Evolutionary conservation across 345 rosid genomes (phyloP).

Genomic region (Turritis glabra): DNA sequence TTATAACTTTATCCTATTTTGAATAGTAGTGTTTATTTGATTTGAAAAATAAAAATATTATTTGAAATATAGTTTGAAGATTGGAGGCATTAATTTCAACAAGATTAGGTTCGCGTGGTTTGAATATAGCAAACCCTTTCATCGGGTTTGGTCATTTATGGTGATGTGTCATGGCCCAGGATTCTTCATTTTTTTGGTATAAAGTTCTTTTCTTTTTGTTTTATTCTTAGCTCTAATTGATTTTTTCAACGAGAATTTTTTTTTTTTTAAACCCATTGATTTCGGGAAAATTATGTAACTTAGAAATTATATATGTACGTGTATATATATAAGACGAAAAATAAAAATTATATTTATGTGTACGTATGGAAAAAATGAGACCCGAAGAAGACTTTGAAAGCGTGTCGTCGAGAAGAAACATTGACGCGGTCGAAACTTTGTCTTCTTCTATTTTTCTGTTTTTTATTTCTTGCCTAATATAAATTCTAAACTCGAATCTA

Average conservation of each 20-base stretch:
- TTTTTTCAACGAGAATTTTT: neutral
- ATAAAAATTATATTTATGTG: neutral
- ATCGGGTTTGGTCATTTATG: conserved; percentile 4
- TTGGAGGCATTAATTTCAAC: conserved; percentile 32
- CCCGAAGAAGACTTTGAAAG: conserved; percentile 7
- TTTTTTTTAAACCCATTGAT: neutral
- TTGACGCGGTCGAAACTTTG: conserved; percentile 18
- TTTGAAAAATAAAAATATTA: too few species aligned
- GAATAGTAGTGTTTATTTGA: too few species aligned
- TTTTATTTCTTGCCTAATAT: neutral
- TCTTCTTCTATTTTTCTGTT: neutral
- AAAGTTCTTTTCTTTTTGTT: neutral
- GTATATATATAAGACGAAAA: neutral
- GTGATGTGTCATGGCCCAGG: conserved; percentile 1
- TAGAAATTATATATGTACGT: neutral
- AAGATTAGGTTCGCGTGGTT: conserved; percentile 39
- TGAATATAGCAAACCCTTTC: conserved; percentile 20
- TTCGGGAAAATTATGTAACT: neutral
- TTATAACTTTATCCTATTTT: too few species aligned
- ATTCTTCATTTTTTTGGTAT: conserved; percentile 11
- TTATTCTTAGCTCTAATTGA: neutral
- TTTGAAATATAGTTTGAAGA: conserved; percentile 12
- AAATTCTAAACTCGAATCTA: neutral
- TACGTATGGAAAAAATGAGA: conserved; percentile 5
- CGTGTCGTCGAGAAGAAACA: conserved; percentile 22